These are phyloP conservation scores for Nannochloropsis oceanica DNA, from an alignment of 108 stramenopile genomes.

Conservation along the genomic window DNA sequence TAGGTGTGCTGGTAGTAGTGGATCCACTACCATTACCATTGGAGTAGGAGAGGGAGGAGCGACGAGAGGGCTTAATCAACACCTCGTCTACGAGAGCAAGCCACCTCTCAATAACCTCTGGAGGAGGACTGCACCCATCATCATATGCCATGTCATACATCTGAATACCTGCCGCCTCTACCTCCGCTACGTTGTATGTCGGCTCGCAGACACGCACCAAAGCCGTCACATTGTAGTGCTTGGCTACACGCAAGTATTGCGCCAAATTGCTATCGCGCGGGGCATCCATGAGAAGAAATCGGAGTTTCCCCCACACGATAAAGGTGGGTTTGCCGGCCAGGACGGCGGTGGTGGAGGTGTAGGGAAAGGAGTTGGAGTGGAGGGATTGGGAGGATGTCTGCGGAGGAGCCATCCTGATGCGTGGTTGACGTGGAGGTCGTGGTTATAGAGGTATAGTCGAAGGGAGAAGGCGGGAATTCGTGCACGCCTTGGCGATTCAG, in stretches of 20 bases:
- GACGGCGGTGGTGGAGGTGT: neutral
- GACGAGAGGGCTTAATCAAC: constrained; percentile 38
- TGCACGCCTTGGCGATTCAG: neutral
- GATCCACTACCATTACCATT: no score
- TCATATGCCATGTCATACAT: constrained; percentile 85
- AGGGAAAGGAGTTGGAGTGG: neutral
- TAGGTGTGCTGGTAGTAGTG: no score
- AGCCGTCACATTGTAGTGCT: constrained; percentile 71
- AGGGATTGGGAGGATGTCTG: neutral
- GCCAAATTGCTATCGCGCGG: constrained; percentile 82
- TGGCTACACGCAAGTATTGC: constrained; percentile 74
- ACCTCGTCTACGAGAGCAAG: constrained; percentile 62
- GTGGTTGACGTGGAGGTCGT: neutral
- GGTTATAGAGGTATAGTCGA: neutral
- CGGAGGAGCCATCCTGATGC: neutral
- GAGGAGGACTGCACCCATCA: constrained; percentile 65
- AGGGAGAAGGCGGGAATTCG: neutral
- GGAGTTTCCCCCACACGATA: constrained; percentile 43
- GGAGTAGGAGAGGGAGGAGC: neutral
- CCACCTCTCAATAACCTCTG: constrained; percentile 66
- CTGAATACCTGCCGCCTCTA: constrained; percentile 62
- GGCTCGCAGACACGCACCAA: constrained; percentile 84
- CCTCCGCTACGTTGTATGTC: constrained; percentile 59
- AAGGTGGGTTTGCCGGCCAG: constrained; percentile 33
- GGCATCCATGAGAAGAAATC: constrained; percentile 93